Base-by-base conservation (phyloP, 441 rosid species). In the Theobroma grandiflorum region DNA sequence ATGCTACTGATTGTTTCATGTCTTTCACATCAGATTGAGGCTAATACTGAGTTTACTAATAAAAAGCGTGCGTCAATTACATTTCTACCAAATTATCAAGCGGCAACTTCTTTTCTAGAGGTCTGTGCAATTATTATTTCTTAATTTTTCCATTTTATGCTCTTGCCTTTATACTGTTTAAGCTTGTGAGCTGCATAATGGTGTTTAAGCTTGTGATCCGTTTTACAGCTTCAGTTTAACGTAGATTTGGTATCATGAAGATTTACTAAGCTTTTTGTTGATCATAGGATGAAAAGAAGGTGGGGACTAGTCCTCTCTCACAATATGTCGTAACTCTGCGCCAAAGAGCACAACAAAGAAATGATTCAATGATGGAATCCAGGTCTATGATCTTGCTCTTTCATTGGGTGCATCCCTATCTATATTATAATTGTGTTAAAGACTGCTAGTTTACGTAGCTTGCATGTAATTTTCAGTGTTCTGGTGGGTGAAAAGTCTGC, bases 401-500 rank as follows among this genome's bases (percentile, higher is more conserved):
- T 75, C 65, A 7, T 38, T 26, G 64, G 16, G 53, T 7, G 49
- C 38, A 26, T 53, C 14, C 12, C 12, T 22, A 47, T 72, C 31
- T 73, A 66, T 64, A 18, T 63, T 20, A 20, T 6, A 4, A 9
- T 58, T 8, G n/a, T 35, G 63, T 26, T 14, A 37, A 26, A 63
- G 76, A n/a, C 66, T 64, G 63, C 50, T 49, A 62, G 80, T 64
- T 73, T 65, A 20, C 79, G 31, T 67, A 20, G 37, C 59, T 35
- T 40, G 70, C 8, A 9, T 78, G 62, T 78, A 65, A 79, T 81
- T 84, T 83, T 65, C 90, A 97, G 99, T 84, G 91, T 95, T 66
- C 72, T 92, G 70, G 96, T 97, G 79, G 99, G 99, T 62, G 97
- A 95, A 83, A 85, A 78, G 73, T 85, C 95, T 43, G 89, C 95